phyloP scores from a whole-genome alignment of 192 early-diverging fungal genomes.

The Coemansia asiatica region DNA sequence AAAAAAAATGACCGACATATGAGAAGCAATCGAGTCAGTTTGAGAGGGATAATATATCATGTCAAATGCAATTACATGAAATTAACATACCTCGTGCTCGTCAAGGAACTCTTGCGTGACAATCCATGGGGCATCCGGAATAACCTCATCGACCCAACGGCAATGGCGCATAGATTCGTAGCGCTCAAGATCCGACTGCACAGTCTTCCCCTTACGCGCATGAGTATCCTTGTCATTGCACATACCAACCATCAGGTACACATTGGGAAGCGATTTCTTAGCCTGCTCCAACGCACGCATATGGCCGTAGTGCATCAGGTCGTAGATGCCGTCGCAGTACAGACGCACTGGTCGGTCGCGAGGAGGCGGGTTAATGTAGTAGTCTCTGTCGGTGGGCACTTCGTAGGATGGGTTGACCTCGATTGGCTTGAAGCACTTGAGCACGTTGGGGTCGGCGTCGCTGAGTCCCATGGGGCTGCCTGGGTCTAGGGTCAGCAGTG shows the following conservation, averaged over 20 bases:
- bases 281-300: constrained; percentile 80
- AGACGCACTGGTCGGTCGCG: constrained; percentile 72
- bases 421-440: constrained; percentile 36
- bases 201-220: constrained; percentile 76
- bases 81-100: constrained; percentile 55
- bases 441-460: constrained; percentile 44
- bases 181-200: constrained; percentile 74
- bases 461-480: constrained; percentile 52
- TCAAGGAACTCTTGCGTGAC: constrained; percentile 76
- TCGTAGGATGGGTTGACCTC: constrained; percentile 42
- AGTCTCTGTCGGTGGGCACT: constrained; percentile 46
- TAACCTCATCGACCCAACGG: constrained; percentile 82
- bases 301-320: constrained; percentile 83
- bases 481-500: constrained; percentile 26
- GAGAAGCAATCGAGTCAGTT: too few species aligned
- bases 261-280: constrained; percentile 74
- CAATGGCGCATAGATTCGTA: constrained; percentile 79
- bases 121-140: constrained; percentile 75
- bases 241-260: constrained; percentile 75
- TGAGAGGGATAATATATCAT: background rate
- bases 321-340: constrained; percentile 87
- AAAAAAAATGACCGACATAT: background rate
- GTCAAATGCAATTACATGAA: background rate
- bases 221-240: constrained; percentile 77
- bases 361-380: constrained; percentile 65